phyloP scores from a whole-genome alignment of 176 grass and related monocot genomes.

The Miscanthus lutarioriparius region DNA sequence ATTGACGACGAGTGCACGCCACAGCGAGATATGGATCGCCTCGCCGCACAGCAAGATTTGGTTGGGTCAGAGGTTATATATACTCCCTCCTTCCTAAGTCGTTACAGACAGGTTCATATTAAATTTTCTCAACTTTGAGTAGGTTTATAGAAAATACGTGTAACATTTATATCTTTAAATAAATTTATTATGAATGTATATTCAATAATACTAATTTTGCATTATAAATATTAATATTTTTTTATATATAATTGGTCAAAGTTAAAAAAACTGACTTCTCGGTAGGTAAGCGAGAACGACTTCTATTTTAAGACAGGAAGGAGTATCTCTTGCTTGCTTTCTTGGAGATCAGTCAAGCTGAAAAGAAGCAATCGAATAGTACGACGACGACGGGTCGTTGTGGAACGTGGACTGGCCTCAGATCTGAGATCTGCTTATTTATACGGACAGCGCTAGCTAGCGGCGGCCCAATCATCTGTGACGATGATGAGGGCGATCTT shows the following conservation, averaged over 20 bases:
- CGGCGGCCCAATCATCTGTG: constrained; percentile 25
- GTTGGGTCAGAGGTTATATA: neutral
- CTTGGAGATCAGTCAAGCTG: neutral
- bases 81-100: too few relatives aligned
- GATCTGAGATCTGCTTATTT: constrained; percentile 43
- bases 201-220: too few relatives aligned
- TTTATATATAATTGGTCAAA: too few relatives aligned
- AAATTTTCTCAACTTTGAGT: too few relatives aligned
- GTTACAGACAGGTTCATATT: too few relatives aligned
- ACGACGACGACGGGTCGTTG: neutral
- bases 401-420: neutral
- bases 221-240: too few relatives aligned
- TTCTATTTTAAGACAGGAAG: too few relatives aligned
- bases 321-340: constrained; percentile 13
- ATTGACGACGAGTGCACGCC: constrained; percentile 34
- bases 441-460: neutral
- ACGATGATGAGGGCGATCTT: constrained; percentile 16
- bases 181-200: too few relatives aligned
- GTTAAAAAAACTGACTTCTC: too few relatives aligned
- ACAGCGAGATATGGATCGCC: neutral
- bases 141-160: too few relatives aligned
- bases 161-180: too few relatives aligned
- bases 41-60: constrained; percentile 20
- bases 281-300: too few relatives aligned
- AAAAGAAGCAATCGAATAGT: neutral